These are phyloP conservation scores for Peniophora sp. DNA, from an alignment of 1,284 basidiomycete genomes.

Conservation along the genomic window DNA sequence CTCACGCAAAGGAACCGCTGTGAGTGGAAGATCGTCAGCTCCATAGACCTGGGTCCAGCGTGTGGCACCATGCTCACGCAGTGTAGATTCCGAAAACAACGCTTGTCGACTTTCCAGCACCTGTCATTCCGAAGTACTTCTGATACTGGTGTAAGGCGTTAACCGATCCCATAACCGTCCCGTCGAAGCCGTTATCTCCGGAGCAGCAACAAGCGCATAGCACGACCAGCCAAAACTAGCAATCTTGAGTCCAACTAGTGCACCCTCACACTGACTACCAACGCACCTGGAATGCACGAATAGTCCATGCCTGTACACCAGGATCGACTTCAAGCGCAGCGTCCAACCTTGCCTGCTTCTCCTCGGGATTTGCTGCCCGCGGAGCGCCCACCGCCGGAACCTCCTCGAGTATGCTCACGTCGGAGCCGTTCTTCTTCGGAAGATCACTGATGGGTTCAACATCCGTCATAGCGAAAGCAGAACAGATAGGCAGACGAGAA, in stretches of 20 bases:
- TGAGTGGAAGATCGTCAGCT: not conserved
- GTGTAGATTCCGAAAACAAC: conserved; percentile 52
- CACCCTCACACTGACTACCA: conserved; percentile 9
- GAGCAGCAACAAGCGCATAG: conserved; percentile 41
- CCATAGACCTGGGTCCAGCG: not conserved
- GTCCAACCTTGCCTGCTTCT: conserved; percentile 34
- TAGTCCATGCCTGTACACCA: conserved; percentile 31
- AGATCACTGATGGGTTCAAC: no score
- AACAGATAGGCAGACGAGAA: no score
- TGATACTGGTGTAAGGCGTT: conserved; percentile 45
- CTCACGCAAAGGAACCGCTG: conserved; percentile 7
- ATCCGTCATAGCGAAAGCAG: no score
- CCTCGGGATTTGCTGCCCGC: conserved; percentile 18
- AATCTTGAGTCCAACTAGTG: not conserved
- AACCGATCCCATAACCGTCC: conserved; percentile 47
- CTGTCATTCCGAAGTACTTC: conserved; percentile 36
- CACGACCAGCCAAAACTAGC: conserved; percentile 34
- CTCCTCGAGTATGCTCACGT: no score
- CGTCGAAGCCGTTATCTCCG: conserved; percentile 44
- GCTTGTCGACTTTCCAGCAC: conserved; percentile 36
- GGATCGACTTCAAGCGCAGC: conserved; percentile 40
- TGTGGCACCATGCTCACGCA: conserved; percentile 23
- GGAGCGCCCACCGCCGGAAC: no score
- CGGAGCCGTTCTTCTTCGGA: no score
- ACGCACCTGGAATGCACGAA: conserved; percentile 30